Conservation (phyloP, 2,329 filamentous ascomycete genomes). For the Penicillium italicum region DNA sequence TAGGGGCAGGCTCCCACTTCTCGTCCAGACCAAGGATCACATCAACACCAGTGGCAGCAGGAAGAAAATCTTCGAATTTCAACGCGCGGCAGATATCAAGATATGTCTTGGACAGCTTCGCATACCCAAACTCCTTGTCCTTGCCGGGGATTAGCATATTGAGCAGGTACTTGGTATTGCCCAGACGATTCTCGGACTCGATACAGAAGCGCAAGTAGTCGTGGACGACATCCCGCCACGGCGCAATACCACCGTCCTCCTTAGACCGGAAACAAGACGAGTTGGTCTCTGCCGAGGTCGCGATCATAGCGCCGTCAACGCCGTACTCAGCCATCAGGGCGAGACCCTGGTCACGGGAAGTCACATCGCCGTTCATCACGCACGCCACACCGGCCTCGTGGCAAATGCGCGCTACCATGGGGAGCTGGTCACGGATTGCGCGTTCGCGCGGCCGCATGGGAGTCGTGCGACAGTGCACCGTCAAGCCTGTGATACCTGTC, state of each 20-base stretch:
- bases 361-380: constrained; percentile 92
- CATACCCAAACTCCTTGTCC: constrained; percentile 56
- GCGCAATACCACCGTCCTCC: constrained; percentile 64
- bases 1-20: constrained; percentile 24
- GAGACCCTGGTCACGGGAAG: constrained; percentile 66
- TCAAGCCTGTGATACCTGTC: constrained; percentile 89
- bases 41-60: constrained; percentile 65
- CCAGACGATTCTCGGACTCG: constrained; percentile 77
- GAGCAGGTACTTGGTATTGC: constrained; percentile 90
- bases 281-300: constrained; percentile 86
- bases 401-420: constrained; percentile 78
- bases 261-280: constrained; percentile 75
- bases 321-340: constrained; percentile 71
- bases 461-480: constrained; percentile 91
- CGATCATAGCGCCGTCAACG: constrained; percentile 97
- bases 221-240: constrained; percentile 74
- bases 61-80: constrained; percentile 60
- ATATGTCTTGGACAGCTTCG: constrained; percentile 69
- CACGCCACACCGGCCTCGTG: constrained; percentile 83
- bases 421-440: constrained; percentile 79
- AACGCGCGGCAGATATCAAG: constrained; percentile 63
- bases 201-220: constrained; percentile 71
- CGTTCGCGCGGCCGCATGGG: constrained; percentile 89
- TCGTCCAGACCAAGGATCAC: constrained; percentile 45
- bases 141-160: constrained; percentile 83